Percentiles rank a stretch among this genome's conserved stretches.
Evolutionary conservation across 305 asterid genomes (phyloP).

Genomic region (Petunia hybrid): DNA sequence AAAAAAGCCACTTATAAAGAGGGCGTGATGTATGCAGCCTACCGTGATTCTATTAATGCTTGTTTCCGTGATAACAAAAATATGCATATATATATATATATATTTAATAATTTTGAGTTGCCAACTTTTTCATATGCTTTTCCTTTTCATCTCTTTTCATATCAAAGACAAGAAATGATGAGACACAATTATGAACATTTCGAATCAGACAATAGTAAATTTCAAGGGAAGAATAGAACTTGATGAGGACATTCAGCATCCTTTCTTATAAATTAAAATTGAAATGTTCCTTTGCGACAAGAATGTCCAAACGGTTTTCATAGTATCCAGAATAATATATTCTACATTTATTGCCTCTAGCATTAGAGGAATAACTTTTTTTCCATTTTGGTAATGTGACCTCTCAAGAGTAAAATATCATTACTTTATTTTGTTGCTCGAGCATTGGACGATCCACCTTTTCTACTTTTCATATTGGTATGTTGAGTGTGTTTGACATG

Average conservation of each 20-base stretch:
- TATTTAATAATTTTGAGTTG: slow-evolving; percentile 9
- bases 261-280: background rate
- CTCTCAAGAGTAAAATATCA: background rate
- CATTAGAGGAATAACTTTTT: background rate
- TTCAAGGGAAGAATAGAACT: slow-evolving; percentile 17
- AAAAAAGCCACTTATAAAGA: too few relatives aligned
- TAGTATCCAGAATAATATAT: background rate
- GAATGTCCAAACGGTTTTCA: background rate
- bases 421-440: too few relatives aligned
- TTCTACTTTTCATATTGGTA: too few relatives aligned
- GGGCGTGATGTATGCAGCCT: too few relatives aligned
- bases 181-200: slow-evolving; percentile 20
- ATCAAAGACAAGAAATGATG: background rate
- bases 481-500: too few relatives aligned
- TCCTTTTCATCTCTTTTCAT: slow-evolving; percentile 23
- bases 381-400: background rate
- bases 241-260: background rate
- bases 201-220: slow-evolving; percentile 22
- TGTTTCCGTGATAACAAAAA: too few relatives aligned
- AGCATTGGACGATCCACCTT: too few relatives aligned
- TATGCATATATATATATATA: too few relatives aligned
- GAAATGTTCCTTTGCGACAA: background rate
- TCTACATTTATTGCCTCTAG: background rate
- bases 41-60: too few relatives aligned
- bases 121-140: background rate